phyloP scores from a whole-genome alignment of 2,329 filamentous ascomycete genomes.

The Sarocladiaceae sp. region DNA sequence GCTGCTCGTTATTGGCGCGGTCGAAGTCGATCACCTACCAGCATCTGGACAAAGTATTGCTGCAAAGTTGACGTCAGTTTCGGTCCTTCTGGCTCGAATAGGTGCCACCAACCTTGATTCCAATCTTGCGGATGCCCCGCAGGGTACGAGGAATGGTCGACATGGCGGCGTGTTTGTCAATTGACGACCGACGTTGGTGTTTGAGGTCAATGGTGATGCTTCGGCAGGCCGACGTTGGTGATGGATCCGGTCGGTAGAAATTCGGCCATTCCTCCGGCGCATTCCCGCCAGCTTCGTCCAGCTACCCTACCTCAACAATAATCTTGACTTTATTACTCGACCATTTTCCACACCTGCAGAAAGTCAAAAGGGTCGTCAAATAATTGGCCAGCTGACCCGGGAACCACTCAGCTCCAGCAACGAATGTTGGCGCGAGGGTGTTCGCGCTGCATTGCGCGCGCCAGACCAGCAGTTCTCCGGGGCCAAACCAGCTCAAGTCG shows the following conservation, averaged over 20 bases:
- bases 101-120: conserved; percentile 64
- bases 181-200: conserved; percentile 17
- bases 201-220: conserved; percentile 17
- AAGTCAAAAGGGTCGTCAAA: no score
- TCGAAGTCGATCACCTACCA: conserved; percentile 54
- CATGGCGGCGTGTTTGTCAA: conserved; percentile 53
- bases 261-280: conserved; percentile 21
- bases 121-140: conserved; percentile 79
- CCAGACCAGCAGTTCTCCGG: conserved; percentile 7
- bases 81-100: background rate
- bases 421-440: conserved; percentile 31
- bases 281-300: conserved; percentile 3
- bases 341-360: no score
- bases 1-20: background rate
- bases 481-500: conserved; percentile 17
- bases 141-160: conserved; percentile 85
- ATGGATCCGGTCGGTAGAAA: conserved; percentile 21
- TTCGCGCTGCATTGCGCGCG: conserved; percentile 23
- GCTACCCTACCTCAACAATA: conserved; percentile 4
- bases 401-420: background rate
- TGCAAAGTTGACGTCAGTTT: conserved; percentile 30
- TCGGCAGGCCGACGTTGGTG: conserved; percentile 10
- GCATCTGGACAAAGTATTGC: conserved; percentile 89
- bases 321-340: no score
- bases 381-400: background rate